phyloP scores from a whole-genome alignment of 2,329 filamentous ascomycete species.

The Curvularia verruculosa region DNA sequence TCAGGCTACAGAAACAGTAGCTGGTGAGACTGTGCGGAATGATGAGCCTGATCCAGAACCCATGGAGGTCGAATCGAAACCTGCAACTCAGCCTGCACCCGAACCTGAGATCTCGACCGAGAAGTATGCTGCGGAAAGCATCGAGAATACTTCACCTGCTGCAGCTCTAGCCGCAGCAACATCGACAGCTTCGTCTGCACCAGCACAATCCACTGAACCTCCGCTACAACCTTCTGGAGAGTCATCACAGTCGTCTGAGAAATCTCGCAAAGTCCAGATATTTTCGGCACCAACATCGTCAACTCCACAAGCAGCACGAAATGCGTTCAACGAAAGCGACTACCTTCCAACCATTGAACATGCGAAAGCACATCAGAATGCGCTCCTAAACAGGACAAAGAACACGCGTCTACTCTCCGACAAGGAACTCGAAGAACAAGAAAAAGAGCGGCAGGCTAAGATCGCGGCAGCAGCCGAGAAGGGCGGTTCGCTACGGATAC shows the following conservation, averaged over 20 bases:
- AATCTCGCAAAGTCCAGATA: constrained; percentile 65
- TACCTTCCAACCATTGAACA: constrained; percentile 78
- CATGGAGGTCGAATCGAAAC: constrained; percentile 40
- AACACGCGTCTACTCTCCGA: constrained; percentile 84
- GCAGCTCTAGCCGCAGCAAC: constrained; percentile 31
- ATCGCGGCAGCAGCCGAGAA: constrained; percentile 65
- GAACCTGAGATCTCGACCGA: constrained; percentile 24
- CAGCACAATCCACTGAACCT: constrained; percentile 15
- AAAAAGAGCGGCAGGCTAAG: constrained; percentile 68
- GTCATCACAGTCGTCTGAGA: constrained; percentile 23
- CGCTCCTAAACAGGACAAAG: constrained; percentile 65
- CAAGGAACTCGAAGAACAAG: constrained; percentile 75
- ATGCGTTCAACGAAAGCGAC: constrained; percentile 71
- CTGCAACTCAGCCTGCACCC: constrained; percentile 17
- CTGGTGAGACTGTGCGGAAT: constrained; percentile 31
- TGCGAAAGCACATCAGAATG: constrained; percentile 74
- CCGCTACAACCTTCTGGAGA: neutral
- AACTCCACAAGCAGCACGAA: constrained; percentile 76
- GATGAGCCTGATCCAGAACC: constrained; percentile 35
- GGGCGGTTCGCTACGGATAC: constrained; percentile 76
- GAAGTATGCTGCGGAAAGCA: constrained; percentile 20
- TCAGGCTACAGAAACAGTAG: constrained; percentile 33
- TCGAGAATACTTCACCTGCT: constrained; percentile 27
- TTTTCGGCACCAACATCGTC: constrained; percentile 77
- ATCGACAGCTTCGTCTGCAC: constrained; percentile 24